Conservation (phyloP, 176 grass and related monocot species). For the Stipa capillata region DNA sequence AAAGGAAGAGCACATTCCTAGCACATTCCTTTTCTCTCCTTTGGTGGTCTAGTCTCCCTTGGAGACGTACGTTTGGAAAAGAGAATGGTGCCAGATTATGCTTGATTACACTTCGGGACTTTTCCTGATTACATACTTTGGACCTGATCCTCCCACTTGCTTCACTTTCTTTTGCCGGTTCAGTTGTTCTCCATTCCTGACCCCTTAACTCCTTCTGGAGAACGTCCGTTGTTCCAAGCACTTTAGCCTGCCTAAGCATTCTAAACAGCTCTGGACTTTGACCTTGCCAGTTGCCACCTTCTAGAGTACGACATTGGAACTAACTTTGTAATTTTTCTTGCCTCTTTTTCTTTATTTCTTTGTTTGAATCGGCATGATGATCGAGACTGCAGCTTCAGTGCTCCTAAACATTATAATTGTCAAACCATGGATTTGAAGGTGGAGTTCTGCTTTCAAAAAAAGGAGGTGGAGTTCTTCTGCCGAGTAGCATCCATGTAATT, state of each 20-base stretch:
- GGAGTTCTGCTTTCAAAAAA: too few relatives aligned
- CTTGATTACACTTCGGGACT: too few relatives aligned
- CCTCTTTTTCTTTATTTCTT: background rate
- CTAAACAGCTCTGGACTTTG: too few relatives aligned
- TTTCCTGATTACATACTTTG: background rate
- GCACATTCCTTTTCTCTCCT: background rate
- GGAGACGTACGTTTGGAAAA: background rate
- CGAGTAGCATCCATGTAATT: too few relatives aligned
- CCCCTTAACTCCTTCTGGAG: background rate
- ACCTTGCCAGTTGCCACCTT: too few relatives aligned
- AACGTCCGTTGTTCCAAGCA: background rate
- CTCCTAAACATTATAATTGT: too few relatives aligned
- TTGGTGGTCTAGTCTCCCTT: background rate
- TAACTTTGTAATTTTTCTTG: background rate
- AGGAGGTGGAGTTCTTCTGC: background rate
- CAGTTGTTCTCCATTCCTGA: background rate
- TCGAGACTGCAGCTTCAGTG: background rate
- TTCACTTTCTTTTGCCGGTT: background rate
- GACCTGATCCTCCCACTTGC: background rate
- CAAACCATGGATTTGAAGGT: background rate
- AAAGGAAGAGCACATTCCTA: background rate
- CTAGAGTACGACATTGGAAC: background rate
- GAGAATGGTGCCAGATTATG: background rate
- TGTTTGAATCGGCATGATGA: background rate
- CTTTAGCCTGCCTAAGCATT: background rate